Evolutionary conservation across 2,329 filamentous ascomycete species (phyloP), one percentile per base, ranked within the genome.

Genomic region (Dothideomycetes sp.): DNA sequence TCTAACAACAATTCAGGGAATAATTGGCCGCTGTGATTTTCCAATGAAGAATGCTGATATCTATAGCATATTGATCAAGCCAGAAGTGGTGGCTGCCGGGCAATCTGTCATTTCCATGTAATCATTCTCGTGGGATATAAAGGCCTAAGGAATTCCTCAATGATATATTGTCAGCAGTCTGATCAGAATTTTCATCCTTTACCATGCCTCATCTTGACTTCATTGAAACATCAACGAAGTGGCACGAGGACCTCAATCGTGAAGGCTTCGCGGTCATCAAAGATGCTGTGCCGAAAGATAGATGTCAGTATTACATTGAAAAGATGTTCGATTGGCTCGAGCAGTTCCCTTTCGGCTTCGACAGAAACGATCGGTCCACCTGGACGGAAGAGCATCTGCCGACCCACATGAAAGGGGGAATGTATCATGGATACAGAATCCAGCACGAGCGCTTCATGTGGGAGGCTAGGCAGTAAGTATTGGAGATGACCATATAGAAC

Each of bases 341-440:
- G 24, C 51, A 47, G 3, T 33, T 23, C 43, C 7, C 23, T 25
- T 16, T 7, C 20, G 54, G 53, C 19, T 58, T 60, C 47, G 51
- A 59, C n/a, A 44, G 47, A 19, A 50, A 54, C 8, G 52, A 60
- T 24, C 45, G 47, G 27, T 47, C 45, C 15, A 70, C 67, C 7
- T 69, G 64, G 64, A 64, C 56, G 2, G 54, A 54, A 4, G 62
- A 67, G 5, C 58, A 68, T 44, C 54, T 71, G 2, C 68, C 68
- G 1, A 53, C 60, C 7, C 55, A 53, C 48, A 60, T 62, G 52
- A 69, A 69, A 46, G 62, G 62, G 32, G 64, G 65, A 39, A 68
- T 67, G 58, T 69, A 65, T 49, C 57, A 57, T 19, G 47, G 46
- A 13, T 55, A 54, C 32, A 43, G 36, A 1, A 48, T 49, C 25